These are phyloP conservation scores for Camptophora hylomeconis DNA, from an alignment of 2,329 filamentous ascomycete species.

Conservation along the genomic window DNA sequence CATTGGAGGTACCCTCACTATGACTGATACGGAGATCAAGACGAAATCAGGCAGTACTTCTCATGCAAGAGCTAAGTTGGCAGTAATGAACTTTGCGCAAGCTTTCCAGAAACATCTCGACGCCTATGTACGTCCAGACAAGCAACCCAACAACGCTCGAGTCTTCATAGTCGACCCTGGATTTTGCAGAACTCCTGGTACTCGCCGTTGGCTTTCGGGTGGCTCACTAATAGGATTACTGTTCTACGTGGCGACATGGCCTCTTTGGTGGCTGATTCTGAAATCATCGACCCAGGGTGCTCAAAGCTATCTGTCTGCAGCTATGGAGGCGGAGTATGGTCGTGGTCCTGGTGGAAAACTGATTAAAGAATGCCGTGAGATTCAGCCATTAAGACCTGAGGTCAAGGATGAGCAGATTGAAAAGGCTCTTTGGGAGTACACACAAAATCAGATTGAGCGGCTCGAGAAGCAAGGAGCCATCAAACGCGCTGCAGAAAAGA, in stretches of 20 bases:
- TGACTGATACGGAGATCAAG: conserved; percentile 19
- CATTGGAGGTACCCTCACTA: conserved; percentile 57
- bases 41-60: conserved; percentile 14
- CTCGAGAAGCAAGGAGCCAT: conserved; percentile 68
- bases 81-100: conserved; percentile 76
- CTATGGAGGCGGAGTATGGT: conserved; percentile 64
- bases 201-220: conserved; percentile 70
- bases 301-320: conserved; percentile 73
- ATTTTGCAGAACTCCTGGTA: conserved; percentile 71
- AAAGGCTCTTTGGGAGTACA: conserved; percentile 81
- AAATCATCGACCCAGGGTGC: conserved; percentile 76
- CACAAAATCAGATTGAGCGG: conserved; percentile 68
- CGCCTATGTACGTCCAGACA: conserved; percentile 70
- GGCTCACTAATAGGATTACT: conserved; percentile 70
- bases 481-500: conserved; percentile 46
- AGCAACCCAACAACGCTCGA: conserved; percentile 65
- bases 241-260: conserved; percentile 64
- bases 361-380: conserved; percentile 77
- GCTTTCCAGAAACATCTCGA: conserved; percentile 89
- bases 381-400: conserved; percentile 59
- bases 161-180: conserved; percentile 85
- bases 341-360: conserved; percentile 54
- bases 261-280: conserved; percentile 72
- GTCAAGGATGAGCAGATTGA: conserved; percentile 66
- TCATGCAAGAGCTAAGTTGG: conserved; percentile 55